Base-by-base conservation (phyloP, 768 basidiomycete species). In the Dacryopinax spathularia region DNA sequence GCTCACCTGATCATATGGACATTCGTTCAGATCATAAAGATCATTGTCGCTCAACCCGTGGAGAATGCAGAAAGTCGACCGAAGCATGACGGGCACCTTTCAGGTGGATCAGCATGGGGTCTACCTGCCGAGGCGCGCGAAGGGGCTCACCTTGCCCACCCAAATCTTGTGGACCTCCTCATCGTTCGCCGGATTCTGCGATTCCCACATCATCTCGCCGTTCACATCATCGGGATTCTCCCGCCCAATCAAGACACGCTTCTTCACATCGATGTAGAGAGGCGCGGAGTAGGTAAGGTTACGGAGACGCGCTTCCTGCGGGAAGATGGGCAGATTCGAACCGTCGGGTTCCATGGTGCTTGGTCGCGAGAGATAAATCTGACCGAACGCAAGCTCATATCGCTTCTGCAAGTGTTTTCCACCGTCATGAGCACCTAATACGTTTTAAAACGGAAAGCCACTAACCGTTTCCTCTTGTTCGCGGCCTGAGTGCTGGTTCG, bases 231-330 rank as follows among this genome's bases (percentile, higher is more conserved):
- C 82, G 10, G 84, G 84, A 74, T 91, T 90, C 69, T 91, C 89
- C 41, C 84, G 82, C 35, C 90, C 91, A 37, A 87, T 71, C 63
- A 91, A 71, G 9, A 92, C 87, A 67, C 84, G 81, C 75, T 95
- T 94, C 75, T 81, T 87, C 85, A 98, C 91, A 72, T 97, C 95
- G 68, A 98, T 86, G 72, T 96, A 97, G 48, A 98, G 75, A 0
- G 95, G 92, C 7, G 95, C 88, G 12, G 92, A 95, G 73, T 98
- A 98, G 0, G 96, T 99, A 71, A 97, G 76, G 72, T 98, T 99
- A 63, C 96, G 82, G 63, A 97, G 74, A 65, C 96, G 82, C 1
- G 95, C 95, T 74, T 98, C 95, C 74, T 99, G 96, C 36, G 96
- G 96, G 71, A 95, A 97, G 6, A 98, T 85, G 22, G 92, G 88